Evolutionary conservation across 2,329 filamentous ascomycete species (phyloP), one percentile per base, ranked within the genome.

Genomic region (Clonostachys solani): DNA sequence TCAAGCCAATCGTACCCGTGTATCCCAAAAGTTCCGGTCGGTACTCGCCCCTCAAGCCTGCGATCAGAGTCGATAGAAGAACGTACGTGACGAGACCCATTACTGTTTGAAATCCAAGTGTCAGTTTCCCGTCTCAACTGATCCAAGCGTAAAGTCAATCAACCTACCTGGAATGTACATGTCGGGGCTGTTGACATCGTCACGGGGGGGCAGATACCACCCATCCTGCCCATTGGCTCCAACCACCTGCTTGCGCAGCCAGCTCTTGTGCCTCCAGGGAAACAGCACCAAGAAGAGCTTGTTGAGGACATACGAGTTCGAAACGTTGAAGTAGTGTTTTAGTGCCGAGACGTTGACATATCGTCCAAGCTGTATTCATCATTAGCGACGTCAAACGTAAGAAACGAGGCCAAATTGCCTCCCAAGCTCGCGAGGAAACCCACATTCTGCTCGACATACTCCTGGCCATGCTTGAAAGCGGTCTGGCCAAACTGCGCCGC

Each of bases 311-410:
- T 99, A 99, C 50, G 83, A 88, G 76, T 99, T 99, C 56, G 92
- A 95, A 54, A 99, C 94, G 71, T 97, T 96, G 75, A 99, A 99
- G 78, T 97, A 99, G 72, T 96, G 94, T 70, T 99, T 99, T 41
- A 99, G 79, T 16, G 90, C 89, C 13, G 87, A 86, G 57, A 97
- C 87, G 61, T 92, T 96, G 69, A 99, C 85, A 71, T 92, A 96
- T 67, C 78, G 77, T 54, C 79, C 78, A 54, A 80, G 69, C 76
- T 79, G 47, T n/a, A 38, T 4, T 10, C 23, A 29, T 16, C 3
- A 40, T 33, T 19, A 35, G n/a, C 18, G n/a, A 15, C 12, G 40
- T 42, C 40, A 18, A 2, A 42, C 7, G 16, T 13, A 17, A 16
- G 15, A 13, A 35, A 6, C 9, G 23, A 10, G 23, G 23, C 23